Evolutionary conservation across 257 asterid species (phyloP).

Genomic region (Solanum chiquidenum): DNA sequence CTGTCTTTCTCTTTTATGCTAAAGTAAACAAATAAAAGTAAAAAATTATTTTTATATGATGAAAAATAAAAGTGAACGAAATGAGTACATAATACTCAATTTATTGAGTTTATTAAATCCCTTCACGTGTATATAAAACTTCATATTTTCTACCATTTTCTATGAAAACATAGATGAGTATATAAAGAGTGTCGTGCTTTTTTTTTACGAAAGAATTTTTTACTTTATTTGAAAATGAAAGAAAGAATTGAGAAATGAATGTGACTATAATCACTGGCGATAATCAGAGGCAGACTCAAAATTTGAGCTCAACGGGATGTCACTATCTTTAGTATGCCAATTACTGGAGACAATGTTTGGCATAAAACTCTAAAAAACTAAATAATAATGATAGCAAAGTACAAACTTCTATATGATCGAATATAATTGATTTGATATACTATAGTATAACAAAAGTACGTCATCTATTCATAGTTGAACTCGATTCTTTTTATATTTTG

Average conservation of each 20-base stretch:
- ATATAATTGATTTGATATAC: too few relatives aligned
- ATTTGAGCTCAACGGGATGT: neutral
- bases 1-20: neutral
- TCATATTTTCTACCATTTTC: neutral
- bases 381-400: neutral
- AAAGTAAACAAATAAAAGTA: too few relatives aligned
- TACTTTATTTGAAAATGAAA: neutral
- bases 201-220: too few relatives aligned
- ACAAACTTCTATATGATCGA: neutral
- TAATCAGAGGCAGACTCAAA: neutral
- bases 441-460: neutral
- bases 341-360: neutral
- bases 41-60: too few relatives aligned
- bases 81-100: neutral
- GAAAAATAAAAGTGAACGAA: neutral
- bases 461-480: neutral
- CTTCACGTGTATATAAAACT: neutral
- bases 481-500: neutral
- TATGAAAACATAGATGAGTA: neutral
- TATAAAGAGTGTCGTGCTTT: neutral
- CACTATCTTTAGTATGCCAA: neutral
- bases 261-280: neutral
- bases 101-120: neutral
- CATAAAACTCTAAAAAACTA: neutral
- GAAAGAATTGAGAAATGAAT: neutral